A percentile compares a stretch with the other conserved stretches of the same genome.
Conservation (phyloP, 2,329 filamentous ascomycete species). For the Zymoseptoria crescenta region DNA sequence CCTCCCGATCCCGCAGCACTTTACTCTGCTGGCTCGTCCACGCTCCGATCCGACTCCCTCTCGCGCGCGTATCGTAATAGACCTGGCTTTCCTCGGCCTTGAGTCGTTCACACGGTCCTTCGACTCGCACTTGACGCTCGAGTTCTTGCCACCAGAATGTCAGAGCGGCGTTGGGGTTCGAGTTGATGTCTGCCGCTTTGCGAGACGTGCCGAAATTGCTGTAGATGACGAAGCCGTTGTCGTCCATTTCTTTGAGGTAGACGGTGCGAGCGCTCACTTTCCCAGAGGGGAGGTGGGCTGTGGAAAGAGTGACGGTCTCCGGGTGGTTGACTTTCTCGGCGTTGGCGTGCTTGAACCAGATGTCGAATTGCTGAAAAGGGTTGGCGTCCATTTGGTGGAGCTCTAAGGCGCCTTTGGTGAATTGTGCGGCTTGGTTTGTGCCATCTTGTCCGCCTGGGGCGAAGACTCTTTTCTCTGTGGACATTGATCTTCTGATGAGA, state of each 20-base stretch:
- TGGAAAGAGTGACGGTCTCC: constrained; percentile 82
- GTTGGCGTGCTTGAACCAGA: constrained; percentile 76
- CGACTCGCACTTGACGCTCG: constrained; percentile 85
- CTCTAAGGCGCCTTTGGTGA: constrained; percentile 58
- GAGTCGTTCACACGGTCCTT: constrained; percentile 65
- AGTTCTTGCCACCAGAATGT: constrained; percentile 85
- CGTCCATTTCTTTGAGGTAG: constrained; percentile 91
- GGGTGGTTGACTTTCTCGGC: constrained; percentile 59
- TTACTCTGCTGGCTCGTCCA: constrained; percentile 89
- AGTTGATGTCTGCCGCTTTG: constrained; percentile 58
- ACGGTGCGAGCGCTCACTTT: constrained; percentile 78
- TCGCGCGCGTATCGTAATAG: constrained; percentile 58
- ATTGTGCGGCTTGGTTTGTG: constrained; percentile 65
- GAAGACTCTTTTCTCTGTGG: constrained; percentile 41
- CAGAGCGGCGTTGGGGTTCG: constrained; percentile 70
- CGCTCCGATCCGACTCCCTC: constrained; percentile 78
- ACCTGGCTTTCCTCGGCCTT: constrained; percentile 61
- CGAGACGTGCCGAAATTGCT: constrained; percentile 78
- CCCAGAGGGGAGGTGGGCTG: constrained; percentile 73
- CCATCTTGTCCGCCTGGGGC: constrained; percentile 54
- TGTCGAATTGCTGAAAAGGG: constrained; percentile 78
- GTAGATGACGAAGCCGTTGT: constrained; percentile 79
- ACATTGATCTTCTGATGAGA: constrained; percentile 15
- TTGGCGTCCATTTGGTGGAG: constrained; percentile 52
- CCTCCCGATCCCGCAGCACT: constrained; percentile 60